These are phyloP conservation scores for Xylaria sp. DNA, from an alignment of 2,329 filamentous ascomycete genomes.

Conservation along the genomic window DNA sequence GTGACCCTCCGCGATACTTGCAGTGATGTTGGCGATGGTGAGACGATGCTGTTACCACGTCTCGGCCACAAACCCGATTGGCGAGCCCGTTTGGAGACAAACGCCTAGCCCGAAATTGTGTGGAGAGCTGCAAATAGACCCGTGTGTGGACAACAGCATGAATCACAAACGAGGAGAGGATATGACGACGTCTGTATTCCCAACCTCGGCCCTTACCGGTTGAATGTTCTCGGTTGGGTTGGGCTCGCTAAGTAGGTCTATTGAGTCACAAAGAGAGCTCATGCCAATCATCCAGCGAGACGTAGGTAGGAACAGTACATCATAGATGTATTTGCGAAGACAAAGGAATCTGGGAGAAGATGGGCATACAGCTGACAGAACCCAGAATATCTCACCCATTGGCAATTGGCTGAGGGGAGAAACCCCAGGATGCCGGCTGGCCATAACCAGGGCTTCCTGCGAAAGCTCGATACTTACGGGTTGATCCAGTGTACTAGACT, in stretches of 20 bases:
- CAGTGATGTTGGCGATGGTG: neutral
- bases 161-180: neutral
- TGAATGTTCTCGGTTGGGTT: neutral
- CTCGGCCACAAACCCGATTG: slow-evolving; percentile 2
- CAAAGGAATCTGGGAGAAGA: too few species aligned
- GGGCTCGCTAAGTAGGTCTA: neutral
- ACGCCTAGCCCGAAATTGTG: neutral
- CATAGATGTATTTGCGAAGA: neutral
- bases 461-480: too few species aligned
- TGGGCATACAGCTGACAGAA: too few species aligned
- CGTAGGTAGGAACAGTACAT: too few species aligned
- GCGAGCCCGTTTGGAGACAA: neutral
- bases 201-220: neutral
- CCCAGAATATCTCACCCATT: too few species aligned
- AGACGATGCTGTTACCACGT: neutral
- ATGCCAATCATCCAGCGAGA: too few species aligned
- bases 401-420: too few species aligned
- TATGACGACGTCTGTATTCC: neutral
- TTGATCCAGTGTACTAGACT: too few species aligned
- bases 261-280: neutral
- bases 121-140: neutral
- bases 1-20: neutral
- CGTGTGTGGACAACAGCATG: neutral
- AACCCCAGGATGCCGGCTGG: too few species aligned
- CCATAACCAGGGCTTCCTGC: too few species aligned